Base-by-base conservation (phyloP, 2,329 filamentous ascomycete species). In the Canariomyces notabilis region DNA sequence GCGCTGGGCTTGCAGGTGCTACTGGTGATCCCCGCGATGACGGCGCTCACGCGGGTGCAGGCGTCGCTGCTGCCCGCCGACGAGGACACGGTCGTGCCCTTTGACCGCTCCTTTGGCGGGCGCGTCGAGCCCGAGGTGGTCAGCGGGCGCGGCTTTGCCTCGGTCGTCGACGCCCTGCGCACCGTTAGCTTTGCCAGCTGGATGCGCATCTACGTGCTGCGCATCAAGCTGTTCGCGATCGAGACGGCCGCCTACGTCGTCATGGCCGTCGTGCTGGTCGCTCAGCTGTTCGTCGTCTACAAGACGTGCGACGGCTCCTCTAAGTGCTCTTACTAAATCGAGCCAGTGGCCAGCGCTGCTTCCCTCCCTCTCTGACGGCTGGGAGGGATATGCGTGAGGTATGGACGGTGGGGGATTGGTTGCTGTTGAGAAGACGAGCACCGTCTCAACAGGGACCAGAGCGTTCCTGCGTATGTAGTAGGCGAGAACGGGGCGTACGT, bases 101-200 rank as follows among this genome's bases (percentile, higher is more conserved):
- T 97, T 59, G 91, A 97, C 72, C 86, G 89, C 54, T 84, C 83
- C 22, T 94, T 94, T 60, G 80, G 77, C 53, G 87, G 87, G 57
- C 85, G 82, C 62, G 79, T 91, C 21, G 79, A 84, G 54, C 82
- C 87, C n/a, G 77, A 79, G 49, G 75, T 89, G 40, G 72, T 89
- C n/a, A 83, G 80, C 49, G 87, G 85, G 44, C 78, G 75, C 53
- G 86, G 87, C 55, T 82, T 79, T 55, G 75, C 87, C 51, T 79
- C 84, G 33, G 76, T 91, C 59, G 64, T 78, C 40, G 85, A 91
- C 58, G 89, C 89, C 1, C 90, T 89, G 87, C 76, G 74, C 58
- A 87, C 81, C 29, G 90, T 95, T 65, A 80, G 83, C 63, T 79
- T 78, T 64, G 72, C 80, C 50, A 82, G 87, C 36, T 84, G 88